Evolutionary conservation across 306 rosid species (phyloP), one percentile per base, ranked within the genome.

Genomic region (Dryas alaskensis): DNA sequence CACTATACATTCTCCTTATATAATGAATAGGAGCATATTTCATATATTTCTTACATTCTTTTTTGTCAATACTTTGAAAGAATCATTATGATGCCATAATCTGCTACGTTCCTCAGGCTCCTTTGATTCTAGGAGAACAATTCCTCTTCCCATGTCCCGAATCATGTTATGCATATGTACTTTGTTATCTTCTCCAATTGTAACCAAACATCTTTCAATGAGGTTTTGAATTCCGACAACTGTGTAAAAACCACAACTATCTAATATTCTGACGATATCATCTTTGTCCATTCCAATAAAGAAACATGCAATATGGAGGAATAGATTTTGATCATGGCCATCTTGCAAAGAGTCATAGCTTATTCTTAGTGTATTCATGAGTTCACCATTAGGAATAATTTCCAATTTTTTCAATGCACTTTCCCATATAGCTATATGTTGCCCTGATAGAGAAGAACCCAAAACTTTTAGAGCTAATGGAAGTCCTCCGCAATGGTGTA

Each of bases 391-490:
- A 14, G 10, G 58, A 16, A 53, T n/a, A 14, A 25, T 25, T 2
- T 53, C 10, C 12, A 55, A 19, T 55, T 55, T 51, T 0, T 55
- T 1, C 10, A 55, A 7, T 4, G 4, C 6, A 55, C 11, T 19
- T 55, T 19, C 4, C 60, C 60, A 55, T 7, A 55, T 10, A 17
- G 2, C 11, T 4, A 17, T 55, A 19, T 37, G 8, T 17, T 55
- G 60, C 13, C 60, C 60, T 7, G 60, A 17, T n/a, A 55, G 11
- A 55, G 60, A 55, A 55, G 60, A 55, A 8, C 60, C 60, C 60
- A 55, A 3, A 55, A 7, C 8, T 55, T 55, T 55, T 0, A 55
- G 60, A n/a, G 60, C 60, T 19, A 55, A 8, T 7, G 60, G 60
- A 55, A 55, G 60, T 17, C 60, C 60, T 55, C 11, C 12, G 0